These are phyloP conservation scores for Ajuga chamaepitys DNA, from an alignment of 257 asterid species.

Conservation along the genomic window DNA sequence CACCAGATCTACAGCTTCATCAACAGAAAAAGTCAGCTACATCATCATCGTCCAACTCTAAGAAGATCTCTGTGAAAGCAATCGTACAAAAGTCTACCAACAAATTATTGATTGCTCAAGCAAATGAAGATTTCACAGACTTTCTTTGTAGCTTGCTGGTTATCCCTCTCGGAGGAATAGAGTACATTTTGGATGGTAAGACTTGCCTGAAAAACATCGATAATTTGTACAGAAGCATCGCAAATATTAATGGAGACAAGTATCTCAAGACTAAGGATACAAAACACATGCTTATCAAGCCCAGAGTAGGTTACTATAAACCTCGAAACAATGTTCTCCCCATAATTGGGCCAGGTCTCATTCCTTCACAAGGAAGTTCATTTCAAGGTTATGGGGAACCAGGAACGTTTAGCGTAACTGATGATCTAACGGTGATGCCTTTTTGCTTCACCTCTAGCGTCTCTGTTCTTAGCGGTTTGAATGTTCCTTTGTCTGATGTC, in stretches of 20 bases:
- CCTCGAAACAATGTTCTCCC: neutral
- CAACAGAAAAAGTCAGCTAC: neutral
- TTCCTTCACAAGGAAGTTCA: neutral
- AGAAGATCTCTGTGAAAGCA: neutral
- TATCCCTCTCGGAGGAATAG: slow-evolving; percentile 10
- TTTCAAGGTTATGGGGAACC: neutral
- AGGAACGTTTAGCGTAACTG: slow-evolving; percentile 1
- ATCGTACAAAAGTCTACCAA: slow-evolving; percentile 10
- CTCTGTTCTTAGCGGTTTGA: neutral
- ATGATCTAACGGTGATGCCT: slow-evolving; percentile 10
- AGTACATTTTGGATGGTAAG: neutral
- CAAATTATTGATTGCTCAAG: slow-evolving; percentile 12
- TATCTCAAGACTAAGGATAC: neutral
- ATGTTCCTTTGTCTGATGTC: slow-evolving; percentile 1
- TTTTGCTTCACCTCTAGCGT: neutral
- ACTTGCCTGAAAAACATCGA: neutral
- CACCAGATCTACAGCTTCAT: neutral
- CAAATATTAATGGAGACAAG: neutral
- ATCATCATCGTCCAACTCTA: neutral
- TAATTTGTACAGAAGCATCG: neutral
- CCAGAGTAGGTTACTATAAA: neutral
- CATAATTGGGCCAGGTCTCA: neutral
- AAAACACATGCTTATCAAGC: neutral
- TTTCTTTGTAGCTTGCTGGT: slow-evolving; percentile 11
- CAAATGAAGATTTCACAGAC: slow-evolving; percentile 4